These are phyloP conservation scores for Solanum neorickii DNA, from an alignment of 257 asterid genomes.

Conservation along the genomic window DNA sequence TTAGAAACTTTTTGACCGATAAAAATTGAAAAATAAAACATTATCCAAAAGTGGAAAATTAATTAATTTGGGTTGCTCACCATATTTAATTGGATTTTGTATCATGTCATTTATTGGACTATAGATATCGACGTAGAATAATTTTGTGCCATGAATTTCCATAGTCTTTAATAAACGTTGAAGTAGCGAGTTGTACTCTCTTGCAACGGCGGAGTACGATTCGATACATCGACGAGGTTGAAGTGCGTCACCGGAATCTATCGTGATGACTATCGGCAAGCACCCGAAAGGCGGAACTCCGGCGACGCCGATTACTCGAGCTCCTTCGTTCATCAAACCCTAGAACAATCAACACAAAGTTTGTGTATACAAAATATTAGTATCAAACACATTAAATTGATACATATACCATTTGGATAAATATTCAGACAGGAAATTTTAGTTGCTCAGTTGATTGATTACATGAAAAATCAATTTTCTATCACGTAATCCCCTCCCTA, in stretches of 20 bases:
- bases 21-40: not conserved
- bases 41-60: not conserved
- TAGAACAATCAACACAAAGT: not conserved
- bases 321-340: slow-evolving; percentile 47
- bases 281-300: slow-evolving; percentile 82
- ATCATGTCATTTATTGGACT: slow-evolving; percentile 35
- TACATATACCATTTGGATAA: not conserved
- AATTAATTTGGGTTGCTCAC: slow-evolving; percentile 11
- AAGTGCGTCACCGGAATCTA: slow-evolving; percentile 9
- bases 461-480: no score
- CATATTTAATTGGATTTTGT: slow-evolving; percentile 31
- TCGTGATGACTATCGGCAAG: slow-evolving; percentile 48
- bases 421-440: not conserved
- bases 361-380: not conserved
- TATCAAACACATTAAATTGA: not conserved
- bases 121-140: slow-evolving; percentile 33
- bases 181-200: slow-evolving; percentile 41
- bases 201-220: slow-evolving; percentile 21
- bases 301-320: slow-evolving; percentile 25
- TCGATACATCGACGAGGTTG: slow-evolving; percentile 41
- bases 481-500: not conserved
- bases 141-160: not conserved
- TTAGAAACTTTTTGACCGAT: not conserved
- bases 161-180: slow-evolving; percentile 11
- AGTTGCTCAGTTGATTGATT: no score